Conservation (phyloP, 768 basidiomycete species). For the Polyporus arcularius region DNA sequence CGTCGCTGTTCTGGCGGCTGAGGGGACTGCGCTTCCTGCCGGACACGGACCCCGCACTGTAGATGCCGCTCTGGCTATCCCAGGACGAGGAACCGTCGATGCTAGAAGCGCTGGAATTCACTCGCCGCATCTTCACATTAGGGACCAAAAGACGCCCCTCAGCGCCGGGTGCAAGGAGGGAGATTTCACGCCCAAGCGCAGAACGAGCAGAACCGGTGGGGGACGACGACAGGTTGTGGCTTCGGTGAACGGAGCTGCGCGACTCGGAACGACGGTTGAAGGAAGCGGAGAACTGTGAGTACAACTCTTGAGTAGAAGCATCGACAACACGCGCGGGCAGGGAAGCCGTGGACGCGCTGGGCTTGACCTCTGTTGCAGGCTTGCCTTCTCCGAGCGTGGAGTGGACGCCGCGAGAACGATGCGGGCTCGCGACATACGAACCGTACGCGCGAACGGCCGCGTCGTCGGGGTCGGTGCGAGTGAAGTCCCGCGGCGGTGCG, state of each 20-base stretch:
- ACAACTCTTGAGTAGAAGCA: constrained; percentile 42
- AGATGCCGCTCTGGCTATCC: constrained; percentile 9
- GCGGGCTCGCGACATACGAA: constrained; percentile 53
- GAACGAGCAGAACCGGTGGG: constrained; percentile 40
- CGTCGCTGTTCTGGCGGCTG: constrained; percentile 42
- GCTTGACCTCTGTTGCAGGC: constrained; percentile 20
- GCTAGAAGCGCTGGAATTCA: constrained; percentile 22
- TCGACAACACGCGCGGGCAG: constrained; percentile 10
- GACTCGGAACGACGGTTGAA: constrained; percentile 59
- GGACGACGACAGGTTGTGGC: constrained; percentile 25
- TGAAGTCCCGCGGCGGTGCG: constrained; percentile 38
- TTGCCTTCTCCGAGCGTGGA: constrained; percentile 44
- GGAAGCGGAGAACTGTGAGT: constrained; percentile 55
- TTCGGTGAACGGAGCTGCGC: constrained; percentile 40
- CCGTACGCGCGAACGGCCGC: constrained; percentile 36
- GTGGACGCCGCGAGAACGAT: constrained; percentile 49
- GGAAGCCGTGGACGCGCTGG: constrained; percentile 11
- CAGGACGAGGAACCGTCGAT: constrained; percentile 17
- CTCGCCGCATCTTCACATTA: constrained; percentile 39
- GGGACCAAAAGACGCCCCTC: constrained; percentile 67
- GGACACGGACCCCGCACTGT: constrained; percentile 6
- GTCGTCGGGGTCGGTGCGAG: constrained; percentile 28
- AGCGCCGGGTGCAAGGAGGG: constrained; percentile 57
- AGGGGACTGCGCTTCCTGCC: constrained; percentile 39
- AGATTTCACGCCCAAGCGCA: constrained; percentile 38